phyloP scores from a whole-genome alignment of 352 stramenopile genomes.

The Phytophthora aleatoria region DNA sequence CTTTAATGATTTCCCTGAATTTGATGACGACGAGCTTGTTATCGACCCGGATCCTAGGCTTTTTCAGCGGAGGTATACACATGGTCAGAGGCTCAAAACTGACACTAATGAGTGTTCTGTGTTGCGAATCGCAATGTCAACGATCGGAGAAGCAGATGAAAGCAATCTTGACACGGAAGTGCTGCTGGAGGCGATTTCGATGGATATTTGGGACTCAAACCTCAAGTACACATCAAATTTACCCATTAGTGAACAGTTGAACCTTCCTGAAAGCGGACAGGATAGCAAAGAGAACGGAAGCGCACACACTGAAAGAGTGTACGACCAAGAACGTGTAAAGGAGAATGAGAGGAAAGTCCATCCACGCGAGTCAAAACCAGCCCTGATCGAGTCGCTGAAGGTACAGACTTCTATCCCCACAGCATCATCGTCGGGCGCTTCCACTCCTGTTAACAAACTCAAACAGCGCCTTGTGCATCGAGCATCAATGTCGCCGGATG shows the following conservation, averaged over 20 bases:
- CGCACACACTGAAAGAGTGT: neutral
- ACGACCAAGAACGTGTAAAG: neutral
- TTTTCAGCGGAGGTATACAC: conserved; percentile 39
- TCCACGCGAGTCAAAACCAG: conserved; percentile 13
- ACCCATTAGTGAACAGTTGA: conserved; percentile 66
- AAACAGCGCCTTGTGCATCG: conserved; percentile 35
- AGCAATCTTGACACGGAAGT: conserved; percentile 76
- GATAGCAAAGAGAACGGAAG: conserved; percentile 12
- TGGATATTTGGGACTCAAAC: conserved; percentile 85
- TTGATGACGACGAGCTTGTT: conserved; percentile 53
- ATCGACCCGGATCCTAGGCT: conserved; percentile 63
- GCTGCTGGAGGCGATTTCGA: conserved; percentile 84
- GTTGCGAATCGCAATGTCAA: conserved; percentile 82
- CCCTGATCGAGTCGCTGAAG: conserved; percentile 28
- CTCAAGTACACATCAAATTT: conserved; percentile 87
- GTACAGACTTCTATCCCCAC: conserved; percentile 22
- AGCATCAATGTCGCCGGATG: conserved; percentile 58
- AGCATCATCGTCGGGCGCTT: conserved; percentile 19
- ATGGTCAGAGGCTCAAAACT: conserved; percentile 34
- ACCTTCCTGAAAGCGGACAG: conserved; percentile 46
- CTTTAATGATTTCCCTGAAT: conserved; percentile 65
- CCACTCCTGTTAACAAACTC: conserved; percentile 29
- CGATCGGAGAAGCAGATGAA: conserved; percentile 58
- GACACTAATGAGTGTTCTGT: conserved; percentile 68
- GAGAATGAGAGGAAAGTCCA: conserved; percentile 2